Evolutionary conservation across 169 alveolate species (phyloP).

Genomic region (Neospora caninum): DNA sequence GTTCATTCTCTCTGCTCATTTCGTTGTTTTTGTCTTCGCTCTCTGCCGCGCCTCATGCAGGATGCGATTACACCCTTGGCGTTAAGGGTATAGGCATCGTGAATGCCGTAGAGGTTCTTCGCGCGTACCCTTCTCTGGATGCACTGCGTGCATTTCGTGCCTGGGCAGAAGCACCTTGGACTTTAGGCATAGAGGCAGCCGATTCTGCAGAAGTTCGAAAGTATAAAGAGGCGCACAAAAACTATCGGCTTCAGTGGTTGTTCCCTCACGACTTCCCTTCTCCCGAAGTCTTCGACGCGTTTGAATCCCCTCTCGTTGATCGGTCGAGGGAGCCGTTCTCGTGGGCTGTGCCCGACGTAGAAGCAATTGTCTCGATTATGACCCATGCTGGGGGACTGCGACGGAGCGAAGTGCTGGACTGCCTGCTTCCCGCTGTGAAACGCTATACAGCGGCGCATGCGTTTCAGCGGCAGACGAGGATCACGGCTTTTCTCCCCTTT

Average conservation of each 20-base stretch:
- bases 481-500: slow-evolving; percentile 5
- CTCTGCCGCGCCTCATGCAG: not conserved
- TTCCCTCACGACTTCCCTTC: slow-evolving; percentile 72
- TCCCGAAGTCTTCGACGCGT: slow-evolving; percentile 66
- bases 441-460: not conserved
- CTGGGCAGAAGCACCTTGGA: slow-evolving; percentile 55
- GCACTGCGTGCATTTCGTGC: slow-evolving; percentile 28
- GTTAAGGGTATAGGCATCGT: slow-evolving; percentile 96
- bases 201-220: slow-evolving; percentile 43
- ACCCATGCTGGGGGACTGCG: slow-evolving; percentile 16
- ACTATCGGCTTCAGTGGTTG: slow-evolving; percentile 58
- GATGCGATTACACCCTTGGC: slow-evolving; percentile 95
- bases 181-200: slow-evolving; percentile 27
- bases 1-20: too few species aligned
- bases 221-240: slow-evolving; percentile 66
- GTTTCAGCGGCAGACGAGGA: slow-evolving; percentile 23
- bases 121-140: slow-evolving; percentile 77
- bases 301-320: slow-evolving; percentile 59
- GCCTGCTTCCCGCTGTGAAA: slow-evolving; percentile 20
- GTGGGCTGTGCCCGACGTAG: slow-evolving; percentile 64
- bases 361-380: not conserved
- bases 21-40: not conserved
- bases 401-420: not conserved
- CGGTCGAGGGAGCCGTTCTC: slow-evolving; percentile 49
- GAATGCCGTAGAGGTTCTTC: slow-evolving; percentile 93